phyloP scores from a whole-genome alignment of 495 filamentous ascomycete genomes.

The Neurospora sp. region DNA sequence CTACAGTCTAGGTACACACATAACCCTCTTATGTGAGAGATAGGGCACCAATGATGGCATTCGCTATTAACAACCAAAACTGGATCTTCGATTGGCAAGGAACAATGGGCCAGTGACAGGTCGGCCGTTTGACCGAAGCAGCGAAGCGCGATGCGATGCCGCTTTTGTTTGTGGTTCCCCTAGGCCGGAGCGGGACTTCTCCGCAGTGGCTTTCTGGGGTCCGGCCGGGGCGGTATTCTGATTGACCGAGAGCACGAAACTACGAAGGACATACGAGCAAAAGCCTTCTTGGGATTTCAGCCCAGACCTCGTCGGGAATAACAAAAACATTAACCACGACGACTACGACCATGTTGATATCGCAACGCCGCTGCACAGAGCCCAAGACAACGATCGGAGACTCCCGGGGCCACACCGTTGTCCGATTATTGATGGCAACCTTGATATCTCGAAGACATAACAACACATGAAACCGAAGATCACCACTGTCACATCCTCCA shows the following conservation, averaged over 20 bases:
- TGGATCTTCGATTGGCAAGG: neutral
- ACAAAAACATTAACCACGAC: neutral
- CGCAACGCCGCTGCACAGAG: neutral
- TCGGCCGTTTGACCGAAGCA: neutral
- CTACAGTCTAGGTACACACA: neutral
- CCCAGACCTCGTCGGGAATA: neutral
- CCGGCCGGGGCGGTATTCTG: neutral
- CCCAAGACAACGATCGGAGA: neutral
- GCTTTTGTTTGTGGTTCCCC: neutral
- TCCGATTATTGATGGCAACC: neutral
- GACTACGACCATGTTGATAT: neutral
- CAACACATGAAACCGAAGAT: neutral
- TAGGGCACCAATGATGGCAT: neutral
- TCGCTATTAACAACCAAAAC: neutral
- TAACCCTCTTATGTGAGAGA: neutral
- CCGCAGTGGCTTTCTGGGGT: neutral
- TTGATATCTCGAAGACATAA: neutral
- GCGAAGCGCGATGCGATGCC: neutral
- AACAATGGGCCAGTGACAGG: neutral
- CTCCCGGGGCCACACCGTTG: neutral
- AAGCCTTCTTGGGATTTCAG: neutral
- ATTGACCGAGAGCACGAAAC: neutral
- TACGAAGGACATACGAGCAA: neutral
- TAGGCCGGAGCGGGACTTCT: neutral
- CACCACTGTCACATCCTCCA: neutral